These are phyloP conservation scores for Zoysia pacifica DNA, from an alignment of 176 grass and related monocot species.

Conservation along the genomic window DNA sequence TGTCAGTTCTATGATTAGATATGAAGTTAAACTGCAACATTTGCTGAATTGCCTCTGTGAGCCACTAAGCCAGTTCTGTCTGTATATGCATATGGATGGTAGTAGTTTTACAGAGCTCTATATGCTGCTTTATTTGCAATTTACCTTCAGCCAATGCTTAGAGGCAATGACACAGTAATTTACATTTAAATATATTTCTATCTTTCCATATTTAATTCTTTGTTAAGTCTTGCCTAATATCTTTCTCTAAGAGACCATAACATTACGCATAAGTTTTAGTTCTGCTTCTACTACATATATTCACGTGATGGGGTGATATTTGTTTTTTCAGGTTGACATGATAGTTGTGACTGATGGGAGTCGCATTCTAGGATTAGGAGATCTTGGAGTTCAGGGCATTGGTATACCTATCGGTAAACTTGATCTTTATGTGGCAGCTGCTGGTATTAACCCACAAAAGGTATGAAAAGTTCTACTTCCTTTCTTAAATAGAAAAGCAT, in stretches of 20 bases:
- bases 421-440: slow-evolving; percentile 97
- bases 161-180: neutral
- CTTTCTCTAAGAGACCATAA: neutral
- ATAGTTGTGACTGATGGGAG: slow-evolving; percentile 96
- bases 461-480: slow-evolving; percentile 37
- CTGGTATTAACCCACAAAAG: slow-evolving; percentile 95
- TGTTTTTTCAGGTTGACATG: slow-evolving; percentile 74
- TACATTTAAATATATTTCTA: neutral
- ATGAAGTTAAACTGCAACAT: neutral
- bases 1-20: neutral
- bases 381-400: slow-evolving; percentile 99
- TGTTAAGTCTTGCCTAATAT: neutral
- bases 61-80: neutral
- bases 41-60: neutral
- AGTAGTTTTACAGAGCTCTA: neutral
- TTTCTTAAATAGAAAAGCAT: neutral
- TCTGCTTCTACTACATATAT: neutral
- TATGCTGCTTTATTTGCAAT: neutral
- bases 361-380: slow-evolving; percentile 92
- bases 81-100: neutral
- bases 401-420: slow-evolving; percentile 99
- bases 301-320: slow-evolving; percentile 26
- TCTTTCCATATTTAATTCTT: neutral
- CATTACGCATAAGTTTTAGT: neutral
- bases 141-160: slow-evolving; percentile 20